phyloP scores from a whole-genome alignment of 1,139 yeast genomes.

The Zygosaccharomyces pseudobailii region DNA sequence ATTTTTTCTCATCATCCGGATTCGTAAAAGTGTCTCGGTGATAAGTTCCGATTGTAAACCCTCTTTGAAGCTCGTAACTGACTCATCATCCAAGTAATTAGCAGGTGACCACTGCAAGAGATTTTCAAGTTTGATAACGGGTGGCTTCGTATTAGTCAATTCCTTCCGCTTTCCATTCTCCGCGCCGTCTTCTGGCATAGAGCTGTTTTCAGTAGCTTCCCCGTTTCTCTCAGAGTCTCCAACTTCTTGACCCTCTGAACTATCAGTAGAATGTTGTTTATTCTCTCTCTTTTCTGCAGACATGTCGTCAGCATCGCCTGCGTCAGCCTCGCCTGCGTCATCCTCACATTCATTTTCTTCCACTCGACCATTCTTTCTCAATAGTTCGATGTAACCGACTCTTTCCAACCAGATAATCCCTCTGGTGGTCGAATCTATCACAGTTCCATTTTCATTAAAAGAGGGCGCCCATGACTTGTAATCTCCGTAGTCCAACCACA shows the following conservation, averaged over 20 bases:
- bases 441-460: constrained; percentile 64
- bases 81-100: constrained; percentile 49
- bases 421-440: constrained; percentile 58
- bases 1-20: constrained; percentile 60
- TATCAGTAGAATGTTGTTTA: not conserved
- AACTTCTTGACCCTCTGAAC: constrained; percentile 2
- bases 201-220: constrained; percentile 12
- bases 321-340: constrained; percentile 9
- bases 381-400: constrained; percentile 52
- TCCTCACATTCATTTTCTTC: constrained; percentile 14
- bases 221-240: constrained; percentile 3
- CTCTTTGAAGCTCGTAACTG: constrained; percentile 43
- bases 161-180: not conserved
- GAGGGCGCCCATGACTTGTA: constrained; percentile 75
- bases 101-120: constrained; percentile 53
- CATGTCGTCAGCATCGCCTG: constrained; percentile 6
- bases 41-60: constrained; percentile 52
- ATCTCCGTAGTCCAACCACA: constrained; percentile 70
- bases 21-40: constrained; percentile 49
- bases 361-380: constrained; percentile 30
- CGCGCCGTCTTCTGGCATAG: constrained; percentile 2
- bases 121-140: constrained; percentile 41
- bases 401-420: constrained; percentile 77
- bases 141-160: not conserved
- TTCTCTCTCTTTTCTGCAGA: constrained; percentile 1